Percentiles rank a stretch among this genome's conserved stretches.
Conservation (phyloP, 2,329 filamentous ascomycete species). For the Penicillium nordicum region DNA sequence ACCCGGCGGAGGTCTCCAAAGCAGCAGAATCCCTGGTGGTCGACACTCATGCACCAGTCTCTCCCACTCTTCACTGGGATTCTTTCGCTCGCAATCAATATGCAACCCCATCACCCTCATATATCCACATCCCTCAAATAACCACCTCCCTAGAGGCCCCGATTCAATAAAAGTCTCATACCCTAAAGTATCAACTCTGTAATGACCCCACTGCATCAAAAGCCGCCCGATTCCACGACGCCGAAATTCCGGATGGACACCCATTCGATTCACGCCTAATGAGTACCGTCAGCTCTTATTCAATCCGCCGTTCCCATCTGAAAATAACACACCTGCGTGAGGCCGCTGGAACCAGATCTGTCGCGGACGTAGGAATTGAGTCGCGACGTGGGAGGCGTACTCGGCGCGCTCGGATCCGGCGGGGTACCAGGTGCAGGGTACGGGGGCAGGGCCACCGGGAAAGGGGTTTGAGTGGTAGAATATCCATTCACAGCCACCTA, state of each 20-base stretch:
- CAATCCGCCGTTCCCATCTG: neutral
- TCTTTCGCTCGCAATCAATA: neutral
- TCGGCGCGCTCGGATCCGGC: neutral
- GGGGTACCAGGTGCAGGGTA: neutral
- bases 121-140: neutral
- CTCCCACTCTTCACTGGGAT: neutral
- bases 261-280: neutral
- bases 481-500: neutral
- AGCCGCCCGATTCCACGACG: neutral
- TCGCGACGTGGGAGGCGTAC: neutral
- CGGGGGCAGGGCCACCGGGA: neutral
- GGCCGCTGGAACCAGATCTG: neutral
- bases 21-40: neutral
- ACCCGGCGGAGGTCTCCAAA: neutral
- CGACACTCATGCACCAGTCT: neutral
- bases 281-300: neutral
- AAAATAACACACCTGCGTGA: neutral
- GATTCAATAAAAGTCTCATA: neutral
- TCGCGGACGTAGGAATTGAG: neutral
- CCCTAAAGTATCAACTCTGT: neutral
- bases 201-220: neutral
- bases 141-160: neutral
- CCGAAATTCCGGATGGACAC: neutral
- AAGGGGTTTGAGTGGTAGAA: neutral
- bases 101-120: neutral